Base-by-base conservation (phyloP, 306 rosid species). In the Dryas octopetala region DNA sequence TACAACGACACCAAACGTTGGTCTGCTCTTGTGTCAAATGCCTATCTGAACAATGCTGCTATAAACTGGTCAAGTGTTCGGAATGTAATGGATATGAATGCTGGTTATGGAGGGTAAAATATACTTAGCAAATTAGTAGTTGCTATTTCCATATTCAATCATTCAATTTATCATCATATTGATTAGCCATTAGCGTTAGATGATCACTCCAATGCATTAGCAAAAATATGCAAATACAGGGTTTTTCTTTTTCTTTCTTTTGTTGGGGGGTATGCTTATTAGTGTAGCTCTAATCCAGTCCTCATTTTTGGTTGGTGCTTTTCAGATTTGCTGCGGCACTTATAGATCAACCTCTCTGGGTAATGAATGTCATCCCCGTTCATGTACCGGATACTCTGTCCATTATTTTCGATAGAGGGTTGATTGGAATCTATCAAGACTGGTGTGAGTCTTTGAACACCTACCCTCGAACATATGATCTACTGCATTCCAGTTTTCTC, bases 51-150 rank as follows among this genome's bases (percentile, higher is more conserved):
- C 11, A 73, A 77, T 69, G 86, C 89, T 71, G 57, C 90, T 26
- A 80, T 95, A 49, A 79, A 89, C 17, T 95, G 99, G 99, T 68
- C 87, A 1, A 89, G 86, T 10, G 85, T 95, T 76, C 89, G 98
- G 78, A 95, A 95, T 74, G 88, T 92, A 14, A 81, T 95, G 96
- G 99, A 95, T 81, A 90, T 92, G 97, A 95, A 95, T 86, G 97
- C 99, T 71, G 92, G 96, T 78, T 89, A 85, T 76, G 99, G 92
- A 84, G 99, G 99, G 99, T 95, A 92, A 88, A 79, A n/a, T 47
- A 51, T 23, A 62, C 38, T 5, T 11, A 50, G 46, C 54, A 52
- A 9, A 15, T 48, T 13, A 71, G 16, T 50, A 10, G 13, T 17
- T 54, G 13, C 41, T 71, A 40, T 26, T 59, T 49, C 45, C 67